Evolutionary conservation across 2,329 filamentous ascomycete genomes (phyloP), one percentile per base, ranked within the genome.

Genomic region (Fusarium acutatum): DNA sequence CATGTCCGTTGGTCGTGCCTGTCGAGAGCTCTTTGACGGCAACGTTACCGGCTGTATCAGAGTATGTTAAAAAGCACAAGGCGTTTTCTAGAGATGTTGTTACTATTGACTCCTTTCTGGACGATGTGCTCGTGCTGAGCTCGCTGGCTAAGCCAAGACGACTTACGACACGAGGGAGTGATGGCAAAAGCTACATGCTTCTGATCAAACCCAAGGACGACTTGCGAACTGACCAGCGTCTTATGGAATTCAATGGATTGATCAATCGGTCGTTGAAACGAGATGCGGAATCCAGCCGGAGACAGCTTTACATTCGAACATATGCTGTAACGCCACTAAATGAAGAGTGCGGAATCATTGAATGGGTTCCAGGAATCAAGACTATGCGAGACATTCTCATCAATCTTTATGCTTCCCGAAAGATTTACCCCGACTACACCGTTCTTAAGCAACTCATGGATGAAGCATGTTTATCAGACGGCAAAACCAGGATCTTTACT

Each of bases 231-330:
- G 97, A 99, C 78, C 96, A 98, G 81, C 94, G 96, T 58, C 90
- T 99, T 26, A 99, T 99, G 95, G 97, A 99, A 80, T 99, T 99
- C 86, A 99, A 98, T 81, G 91, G 93, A 50, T 96, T 98, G 90
- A 98, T 99, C 85, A 99, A 99, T 81, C 90, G 96, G 67, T 94
- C 96, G 6, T 84, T 99, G 64, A 97, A 98, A 80, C 91, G 93
- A 70, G 95, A 98, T 78, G 92, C 95, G 5, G 95, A 98, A 80
- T 94, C 95, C 22, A 97, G 94, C 82, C 93, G 94, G 80, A 90
- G 96, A 22, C 93, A 96, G 73, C 88, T 99, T 62, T 97, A 97
- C 81, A 97, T 99, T 82, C 95, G 95, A 79, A 99, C 96, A 0
- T 99, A 99, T 78, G 95, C 94, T 12, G 97, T 99, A 18, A 97